phyloP scores from a whole-genome alignment of 1,284 basidiomycete genomes.

The Vanrija pseudolonga region DNA sequence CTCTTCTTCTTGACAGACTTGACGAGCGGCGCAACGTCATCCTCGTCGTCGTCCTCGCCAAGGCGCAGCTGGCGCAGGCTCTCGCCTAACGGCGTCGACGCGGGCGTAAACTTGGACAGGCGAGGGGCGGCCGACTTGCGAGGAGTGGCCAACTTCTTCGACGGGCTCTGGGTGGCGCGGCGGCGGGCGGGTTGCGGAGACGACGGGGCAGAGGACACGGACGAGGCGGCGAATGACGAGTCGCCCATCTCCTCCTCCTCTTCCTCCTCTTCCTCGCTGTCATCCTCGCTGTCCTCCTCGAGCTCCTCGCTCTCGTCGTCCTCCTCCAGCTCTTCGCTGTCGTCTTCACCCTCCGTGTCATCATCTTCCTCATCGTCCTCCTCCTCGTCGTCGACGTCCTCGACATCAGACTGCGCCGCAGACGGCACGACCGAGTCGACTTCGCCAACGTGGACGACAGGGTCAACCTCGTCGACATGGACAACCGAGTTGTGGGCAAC shows the following conservation, averaged over 20 bases:
- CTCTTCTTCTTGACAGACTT: conserved; percentile 51
- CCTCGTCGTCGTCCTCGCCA: conserved; percentile 27
- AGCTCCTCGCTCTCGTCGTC: conserved; percentile 22
- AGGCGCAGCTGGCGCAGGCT: conserved; percentile 18
- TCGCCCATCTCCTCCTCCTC: conserved; percentile 39
- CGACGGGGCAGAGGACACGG: conserved; percentile 16
- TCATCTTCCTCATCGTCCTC: conserved; percentile 20
- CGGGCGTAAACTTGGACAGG: neutral
- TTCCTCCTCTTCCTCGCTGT: conserved; percentile 37
- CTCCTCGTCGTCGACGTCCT: conserved; percentile 9
- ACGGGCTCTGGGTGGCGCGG: conserved; percentile 1
- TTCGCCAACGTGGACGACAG: neutral
- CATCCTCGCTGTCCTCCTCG: conserved; percentile 12
- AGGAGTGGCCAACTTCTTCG: neutral
- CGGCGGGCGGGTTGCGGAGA: conserved; percentile 22
- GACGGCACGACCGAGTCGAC: conserved; percentile 5
- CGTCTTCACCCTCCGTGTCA: conserved; percentile 18
- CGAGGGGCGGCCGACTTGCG: conserved; percentile 3
- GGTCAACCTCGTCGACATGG: neutral
- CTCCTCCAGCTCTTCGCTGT: conserved; percentile 24
- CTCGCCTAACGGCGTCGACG: conserved; percentile 23
- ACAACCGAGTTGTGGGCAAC: neutral
- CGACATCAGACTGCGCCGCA: conserved; percentile 1
- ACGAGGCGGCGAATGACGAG: conserved; percentile 23
- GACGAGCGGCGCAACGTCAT: conserved; percentile 34